Conservation (phyloP, 2,329 filamentous ascomycete genomes). For the Sarocladium oryzae region DNA sequence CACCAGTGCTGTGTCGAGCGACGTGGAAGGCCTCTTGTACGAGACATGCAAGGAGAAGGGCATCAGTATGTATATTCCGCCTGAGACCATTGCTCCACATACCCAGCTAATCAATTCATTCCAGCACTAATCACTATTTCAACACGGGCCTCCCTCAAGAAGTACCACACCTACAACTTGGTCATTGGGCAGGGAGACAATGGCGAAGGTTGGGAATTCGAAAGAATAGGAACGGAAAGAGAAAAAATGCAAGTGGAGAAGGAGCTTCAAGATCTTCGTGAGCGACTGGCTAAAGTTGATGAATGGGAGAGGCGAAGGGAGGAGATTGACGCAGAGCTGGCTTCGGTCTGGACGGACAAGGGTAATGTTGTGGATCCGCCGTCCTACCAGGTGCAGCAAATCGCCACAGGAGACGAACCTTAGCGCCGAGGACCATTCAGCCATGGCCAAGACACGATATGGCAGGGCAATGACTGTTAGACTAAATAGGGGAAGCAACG, state of each 20-base stretch:
- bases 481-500: no score
- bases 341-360: slow-evolving; percentile 51
- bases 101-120: slow-evolving; percentile 15
- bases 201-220: slow-evolving; percentile 86
- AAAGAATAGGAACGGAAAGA: slow-evolving; percentile 85
- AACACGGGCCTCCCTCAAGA: slow-evolving; percentile 87
- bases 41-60: slow-evolving; percentile 88
- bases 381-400: slow-evolving; percentile 26
- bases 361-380: slow-evolving; percentile 43
- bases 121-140: slow-evolving; percentile 88
- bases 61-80: slow-evolving; percentile 62
- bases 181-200: slow-evolving; percentile 73
- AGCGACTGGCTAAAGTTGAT: slow-evolving; percentile 73
- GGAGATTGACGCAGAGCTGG: slow-evolving; percentile 79
- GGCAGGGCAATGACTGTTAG: no score
- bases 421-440: slow-evolving; percentile 6
- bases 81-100: neutral
- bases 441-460: no score
- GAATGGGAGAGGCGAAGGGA: slow-evolving; percentile 71
- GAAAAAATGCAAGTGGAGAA: slow-evolving; percentile 93
- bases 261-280: slow-evolving; percentile 77
- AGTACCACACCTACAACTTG: slow-evolving; percentile 90
- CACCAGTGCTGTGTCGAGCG: slow-evolving; percentile 86
- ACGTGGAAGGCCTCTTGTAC: slow-evolving; percentile 91
- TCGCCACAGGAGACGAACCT: neutral